Conservation (phyloP, 2,329 filamentous ascomycete species). For the Penicillium occitanis region DNA sequence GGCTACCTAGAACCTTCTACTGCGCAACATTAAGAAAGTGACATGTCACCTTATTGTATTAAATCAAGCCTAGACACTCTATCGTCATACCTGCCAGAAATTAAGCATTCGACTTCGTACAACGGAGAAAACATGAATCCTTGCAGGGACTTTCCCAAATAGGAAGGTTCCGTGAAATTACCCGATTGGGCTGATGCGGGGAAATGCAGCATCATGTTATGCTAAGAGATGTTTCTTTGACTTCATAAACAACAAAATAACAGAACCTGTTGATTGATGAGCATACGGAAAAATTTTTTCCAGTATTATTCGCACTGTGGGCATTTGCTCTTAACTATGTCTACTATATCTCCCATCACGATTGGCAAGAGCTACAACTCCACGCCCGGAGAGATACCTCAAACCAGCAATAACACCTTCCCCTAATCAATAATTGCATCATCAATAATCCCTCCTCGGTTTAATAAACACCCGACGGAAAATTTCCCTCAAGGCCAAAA, state of each 20-base stretch:
- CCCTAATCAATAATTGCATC: neutral
- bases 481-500: neutral
- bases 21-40: neutral
- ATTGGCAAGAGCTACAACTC: neutral
- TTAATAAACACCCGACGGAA: neutral
- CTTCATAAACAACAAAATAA: neutral
- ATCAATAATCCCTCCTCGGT: neutral
- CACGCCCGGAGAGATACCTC: neutral
- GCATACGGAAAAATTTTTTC: neutral
- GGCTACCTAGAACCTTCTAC: neutral
- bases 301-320: neutral
- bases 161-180: conserved; percentile 16
- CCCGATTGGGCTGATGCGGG: conserved; percentile 10
- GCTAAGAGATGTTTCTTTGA: neutral
- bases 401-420: neutral
- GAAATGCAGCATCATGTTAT: neutral
- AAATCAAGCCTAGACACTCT: neutral
- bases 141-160: neutral
- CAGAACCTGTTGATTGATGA: neutral
- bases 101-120: neutral
- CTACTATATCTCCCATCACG: neutral
- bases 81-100: neutral
- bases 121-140: neutral
- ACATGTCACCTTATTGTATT: too few relatives aligned
- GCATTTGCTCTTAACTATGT: neutral